Evolutionary conservation across 129 eudicot species (phyloP).

Genomic region (Chrysanthemum lavandulifolium): DNA sequence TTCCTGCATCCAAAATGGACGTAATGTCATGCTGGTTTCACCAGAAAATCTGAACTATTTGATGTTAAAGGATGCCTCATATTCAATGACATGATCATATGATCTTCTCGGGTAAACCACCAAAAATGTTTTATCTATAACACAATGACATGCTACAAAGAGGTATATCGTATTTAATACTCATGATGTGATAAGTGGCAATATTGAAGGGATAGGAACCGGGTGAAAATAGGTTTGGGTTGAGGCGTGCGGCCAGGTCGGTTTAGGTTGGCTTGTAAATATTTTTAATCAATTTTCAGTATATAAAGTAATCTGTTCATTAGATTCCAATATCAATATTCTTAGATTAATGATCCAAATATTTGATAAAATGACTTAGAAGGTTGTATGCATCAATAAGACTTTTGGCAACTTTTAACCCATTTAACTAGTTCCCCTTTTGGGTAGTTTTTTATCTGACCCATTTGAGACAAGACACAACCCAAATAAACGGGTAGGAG

Average conservation of each 20-base stretch:
- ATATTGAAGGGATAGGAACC: not conserved
- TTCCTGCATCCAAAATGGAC: constrained; percentile 52
- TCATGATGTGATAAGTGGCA: not conserved
- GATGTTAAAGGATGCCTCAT: not conserved
- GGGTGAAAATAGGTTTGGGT: not conserved
- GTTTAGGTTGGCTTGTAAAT: not conserved
- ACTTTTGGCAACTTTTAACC: not conserved
- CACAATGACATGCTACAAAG: not conserved
- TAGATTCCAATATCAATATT: not conserved
- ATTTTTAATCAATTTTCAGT: not conserved
- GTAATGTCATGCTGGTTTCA: constrained; percentile 23
- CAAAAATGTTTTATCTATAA: not conserved
- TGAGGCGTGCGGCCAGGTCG: not conserved
- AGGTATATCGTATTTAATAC: not conserved
- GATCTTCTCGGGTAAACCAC: constrained; percentile 8
- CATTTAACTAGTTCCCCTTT: not conserved
- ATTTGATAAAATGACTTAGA: not conserved
- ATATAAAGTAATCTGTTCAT: not conserved
- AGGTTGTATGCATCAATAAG: not conserved
- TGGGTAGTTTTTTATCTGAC: not conserved
- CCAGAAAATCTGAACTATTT: constrained; percentile 11
- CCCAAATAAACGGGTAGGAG: not conserved
- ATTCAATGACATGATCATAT: not conserved
- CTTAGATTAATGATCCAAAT: not conserved
- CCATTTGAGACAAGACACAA: constrained; percentile 1